Percentiles rank a stretch among this genome's conserved stretches.
Evolutionary conservation across 2,329 filamentous ascomycete species (phyloP).

Genomic region (Phialophora chinensis): DNA sequence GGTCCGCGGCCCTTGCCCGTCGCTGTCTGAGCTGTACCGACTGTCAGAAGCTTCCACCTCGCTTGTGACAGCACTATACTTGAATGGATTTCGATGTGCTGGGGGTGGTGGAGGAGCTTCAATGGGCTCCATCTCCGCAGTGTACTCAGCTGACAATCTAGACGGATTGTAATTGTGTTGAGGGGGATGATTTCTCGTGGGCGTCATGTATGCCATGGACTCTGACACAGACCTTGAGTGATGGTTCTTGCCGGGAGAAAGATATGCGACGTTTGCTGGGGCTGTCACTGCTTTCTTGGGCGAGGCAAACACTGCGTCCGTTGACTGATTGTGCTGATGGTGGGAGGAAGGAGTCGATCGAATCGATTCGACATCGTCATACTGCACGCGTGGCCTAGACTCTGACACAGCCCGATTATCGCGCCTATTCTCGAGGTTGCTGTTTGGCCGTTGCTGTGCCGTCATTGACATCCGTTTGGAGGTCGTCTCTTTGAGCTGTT

Average conservation of each 20-base stretch:
- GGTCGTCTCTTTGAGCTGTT: slow-evolving; percentile 85
- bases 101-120: slow-evolving; percentile 46
- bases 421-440: slow-evolving; percentile 46
- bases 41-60: slow-evolving; percentile 42
- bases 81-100: slow-evolving; percentile 42
- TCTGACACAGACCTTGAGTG: slow-evolving; percentile 40
- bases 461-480: slow-evolving; percentile 74
- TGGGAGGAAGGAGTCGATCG: slow-evolving; percentile 62
- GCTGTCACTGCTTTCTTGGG: slow-evolving; percentile 43
- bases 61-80: slow-evolving; percentile 29
- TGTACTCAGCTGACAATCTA: slow-evolving; percentile 33
- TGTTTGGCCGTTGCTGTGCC: slow-evolving; percentile 45
- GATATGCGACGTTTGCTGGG: slow-evolving; percentile 32
- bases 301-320: slow-evolving; percentile 58
- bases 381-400: slow-evolving; percentile 47
- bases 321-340: slow-evolving; percentile 48
- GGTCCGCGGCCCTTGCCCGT: slow-evolving; percentile 39
- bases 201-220: slow-evolving; percentile 34
- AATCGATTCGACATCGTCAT: slow-evolving; percentile 55
- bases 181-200: slow-evolving; percentile 30
- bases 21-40: slow-evolving; percentile 50
- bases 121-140: slow-evolving; percentile 31
- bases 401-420: slow-evolving; percentile 22
- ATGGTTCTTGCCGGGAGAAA: slow-evolving; percentile 33
- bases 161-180: slow-evolving; percentile 32